Conservation (phyloP, 768 basidiomycete species). For the Austroboletus festivus region DNA sequence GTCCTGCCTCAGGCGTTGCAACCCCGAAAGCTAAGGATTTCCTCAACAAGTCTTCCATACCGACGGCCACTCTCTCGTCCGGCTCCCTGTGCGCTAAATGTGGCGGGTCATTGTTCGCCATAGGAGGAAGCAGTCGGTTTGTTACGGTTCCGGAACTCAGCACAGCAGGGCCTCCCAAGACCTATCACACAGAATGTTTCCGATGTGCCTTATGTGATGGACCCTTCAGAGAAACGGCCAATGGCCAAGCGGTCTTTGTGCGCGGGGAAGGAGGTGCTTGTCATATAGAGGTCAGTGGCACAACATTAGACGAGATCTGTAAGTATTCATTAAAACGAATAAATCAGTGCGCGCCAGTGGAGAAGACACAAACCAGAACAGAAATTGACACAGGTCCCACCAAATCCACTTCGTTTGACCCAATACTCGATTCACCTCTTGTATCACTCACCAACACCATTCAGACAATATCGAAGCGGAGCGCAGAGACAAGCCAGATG, state of each 20-base stretch:
- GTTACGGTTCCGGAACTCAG: slow-evolving; percentile 63
- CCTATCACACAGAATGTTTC: slow-evolving; percentile 77
- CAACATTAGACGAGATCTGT: background rate
- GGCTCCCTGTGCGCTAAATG: slow-evolving; percentile 62
- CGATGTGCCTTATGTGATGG: slow-evolving; percentile 65
- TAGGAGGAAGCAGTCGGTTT: slow-evolving; percentile 58
- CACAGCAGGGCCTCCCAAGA: slow-evolving; percentile 43
- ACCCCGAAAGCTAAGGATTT: slow-evolving; percentile 29
- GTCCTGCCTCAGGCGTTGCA: slow-evolving; percentile 21
- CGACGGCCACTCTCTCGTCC: slow-evolving; percentile 33
- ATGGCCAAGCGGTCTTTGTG: slow-evolving; percentile 70
- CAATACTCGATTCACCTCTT: slow-evolving; percentile 17
- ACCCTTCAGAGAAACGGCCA: slow-evolving; percentile 56
- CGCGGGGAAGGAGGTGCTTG: slow-evolving; percentile 61
- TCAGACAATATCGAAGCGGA: slow-evolving; percentile 6
- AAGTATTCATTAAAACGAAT: slow-evolving; percentile 1
- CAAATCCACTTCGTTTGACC: slow-evolving; percentile 12
- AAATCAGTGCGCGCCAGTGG: slow-evolving; percentile 43
- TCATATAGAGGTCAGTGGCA: slow-evolving; percentile 51
- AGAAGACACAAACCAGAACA: slow-evolving; percentile 22
- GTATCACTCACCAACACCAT: slow-evolving; percentile 18
- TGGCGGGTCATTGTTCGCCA: slow-evolving; percentile 51
- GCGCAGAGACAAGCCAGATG: slow-evolving; percentile 2
- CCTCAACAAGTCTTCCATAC: slow-evolving; percentile 25
- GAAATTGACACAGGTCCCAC: slow-evolving; percentile 3